Evolutionary conservation across 148 eudicot species (phyloP).

Genomic region (Arctostaphylos glauca): DNA sequence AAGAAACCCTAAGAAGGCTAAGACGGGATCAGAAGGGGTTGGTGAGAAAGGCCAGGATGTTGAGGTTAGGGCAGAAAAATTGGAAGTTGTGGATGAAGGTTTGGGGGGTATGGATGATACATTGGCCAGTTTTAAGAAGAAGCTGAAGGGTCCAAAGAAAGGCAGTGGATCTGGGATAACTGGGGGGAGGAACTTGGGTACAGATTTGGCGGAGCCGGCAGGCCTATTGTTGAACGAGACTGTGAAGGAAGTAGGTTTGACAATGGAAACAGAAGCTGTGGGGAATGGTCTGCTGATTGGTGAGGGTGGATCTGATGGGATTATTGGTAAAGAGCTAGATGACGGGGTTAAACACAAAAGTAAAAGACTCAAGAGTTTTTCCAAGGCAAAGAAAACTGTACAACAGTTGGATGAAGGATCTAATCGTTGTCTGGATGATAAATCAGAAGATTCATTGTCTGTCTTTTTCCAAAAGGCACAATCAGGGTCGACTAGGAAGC

Average conservation of each 20-base stretch:
- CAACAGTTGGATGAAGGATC: conserved; percentile 20
- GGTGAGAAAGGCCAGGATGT: conserved; percentile 32
- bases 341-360: conserved; percentile 27
- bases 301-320: conserved; percentile 24
- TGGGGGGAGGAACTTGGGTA: conserved; percentile 24
- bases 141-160: conserved; percentile 83
- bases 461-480: conserved; percentile 60
- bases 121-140: conserved; percentile 84
- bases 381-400: conserved; percentile 20
- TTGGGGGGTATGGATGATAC: conserved; percentile 88
- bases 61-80: conserved; percentile 29
- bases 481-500: conserved; percentile 46
- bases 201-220: conserved; percentile 22
- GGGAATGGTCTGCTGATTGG: conserved; percentile 15
- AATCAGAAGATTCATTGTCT: conserved; percentile 65
- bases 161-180: conserved; percentile 32
- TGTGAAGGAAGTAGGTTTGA: conserved; percentile 26
- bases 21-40: conserved; percentile 39
- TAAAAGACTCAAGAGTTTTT: conserved; percentile 31
- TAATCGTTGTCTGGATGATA: conserved; percentile 26
- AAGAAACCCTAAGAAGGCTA: conserved; percentile 50
- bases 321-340: conserved; percentile 16
- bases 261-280: conserved; percentile 10
- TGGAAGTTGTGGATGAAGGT: conserved; percentile 36
- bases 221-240: conserved; percentile 26